Evolutionary conservation across 345 rosid genomes (phyloP).

Genomic region (Angophora floribunda): DNA sequence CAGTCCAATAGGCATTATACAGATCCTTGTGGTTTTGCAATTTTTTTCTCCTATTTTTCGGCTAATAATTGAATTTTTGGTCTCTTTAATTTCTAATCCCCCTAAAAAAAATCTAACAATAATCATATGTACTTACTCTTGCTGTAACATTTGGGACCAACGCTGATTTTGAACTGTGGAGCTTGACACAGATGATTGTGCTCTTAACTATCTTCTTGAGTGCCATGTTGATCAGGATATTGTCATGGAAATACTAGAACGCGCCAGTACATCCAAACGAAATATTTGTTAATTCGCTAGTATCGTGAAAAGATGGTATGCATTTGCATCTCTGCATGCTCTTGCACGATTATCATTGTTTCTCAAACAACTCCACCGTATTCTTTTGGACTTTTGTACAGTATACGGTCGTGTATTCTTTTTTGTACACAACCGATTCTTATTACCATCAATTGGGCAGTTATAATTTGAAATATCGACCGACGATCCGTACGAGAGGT

Average conservation of each 20-base stretch:
- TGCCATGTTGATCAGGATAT: not conserved
- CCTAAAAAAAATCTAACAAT: not conserved
- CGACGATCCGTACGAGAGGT: not conserved
- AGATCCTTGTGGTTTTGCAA: not conserved
- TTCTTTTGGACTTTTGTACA: not conserved
- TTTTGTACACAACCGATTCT: not conserved
- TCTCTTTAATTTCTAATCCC: not conserved
- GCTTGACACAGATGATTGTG: not conserved
- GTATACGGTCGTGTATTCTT: not conserved
- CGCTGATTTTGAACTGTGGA: not conserved
- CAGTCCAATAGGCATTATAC: not conserved
- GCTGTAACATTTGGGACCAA: not conserved
- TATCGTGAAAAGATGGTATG: not conserved
- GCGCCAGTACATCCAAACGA: not conserved
- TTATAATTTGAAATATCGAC: not conserved
- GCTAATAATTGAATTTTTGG: not conserved
- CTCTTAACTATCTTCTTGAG: not conserved
- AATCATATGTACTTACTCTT: not conserved
- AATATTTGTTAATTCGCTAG: not conserved
- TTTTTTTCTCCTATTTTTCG: not conserved
- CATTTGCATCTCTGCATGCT: not conserved
- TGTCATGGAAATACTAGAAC: not conserved
- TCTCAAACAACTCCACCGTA: not conserved
- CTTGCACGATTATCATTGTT: not conserved
- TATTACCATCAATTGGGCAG: not conserved